Evolutionary conservation across 805 yeast genomes (phyloP).

Genomic region (Blastobotrys mokoenaii): DNA sequence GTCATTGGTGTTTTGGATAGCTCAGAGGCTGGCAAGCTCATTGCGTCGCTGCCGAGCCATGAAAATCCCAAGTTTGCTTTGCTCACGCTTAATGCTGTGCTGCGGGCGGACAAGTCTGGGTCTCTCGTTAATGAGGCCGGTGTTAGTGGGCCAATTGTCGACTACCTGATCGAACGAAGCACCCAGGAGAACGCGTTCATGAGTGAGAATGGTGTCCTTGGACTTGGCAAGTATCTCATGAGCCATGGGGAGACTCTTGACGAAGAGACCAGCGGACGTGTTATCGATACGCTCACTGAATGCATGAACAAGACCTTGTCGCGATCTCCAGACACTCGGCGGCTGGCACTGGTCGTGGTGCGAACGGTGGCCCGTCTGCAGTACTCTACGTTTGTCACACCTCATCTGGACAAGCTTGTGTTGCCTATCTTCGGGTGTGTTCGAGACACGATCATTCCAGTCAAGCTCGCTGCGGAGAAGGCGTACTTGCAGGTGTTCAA

Average conservation of each 20-base stretch:
- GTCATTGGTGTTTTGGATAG: slow-evolving; percentile 55
- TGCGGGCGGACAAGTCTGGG: slow-evolving; percentile 46
- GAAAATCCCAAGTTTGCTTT: slow-evolving; percentile 33
- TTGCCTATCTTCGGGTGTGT: slow-evolving; percentile 76
- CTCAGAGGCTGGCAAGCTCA: slow-evolving; percentile 48
- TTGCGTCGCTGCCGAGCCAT: slow-evolving; percentile 15
- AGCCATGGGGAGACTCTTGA: slow-evolving; percentile 31
- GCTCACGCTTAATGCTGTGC: slow-evolving; percentile 68
- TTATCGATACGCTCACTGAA: slow-evolving; percentile 46
- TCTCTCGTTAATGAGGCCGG: slow-evolving; percentile 52
- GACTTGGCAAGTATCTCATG: slow-evolving; percentile 72
- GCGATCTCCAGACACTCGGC: slow-evolving; percentile 65
- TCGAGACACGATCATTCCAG: slow-evolving; percentile 82
- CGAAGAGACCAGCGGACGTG: slow-evolving; percentile 32
- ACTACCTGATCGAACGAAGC: slow-evolving; percentile 39
- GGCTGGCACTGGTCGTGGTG: slow-evolving; percentile 66
- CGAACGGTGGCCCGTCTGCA: slow-evolving; percentile 67
- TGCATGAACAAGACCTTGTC: slow-evolving; percentile 46
- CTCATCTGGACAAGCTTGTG: slow-evolving; percentile 47
- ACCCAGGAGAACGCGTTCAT: slow-evolving; percentile 41
- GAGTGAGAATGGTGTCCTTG: slow-evolving; percentile 68
- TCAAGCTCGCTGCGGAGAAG: slow-evolving; percentile 90
- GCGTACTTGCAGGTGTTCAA: slow-evolving; percentile 67
- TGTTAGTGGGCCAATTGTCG: slow-evolving; percentile 40
- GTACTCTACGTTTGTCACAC: slow-evolving; percentile 40